These are phyloP conservation scores for Rickenella mellea DNA, from an alignment of 768 basidiomycete species.

Conservation along the genomic window DNA sequence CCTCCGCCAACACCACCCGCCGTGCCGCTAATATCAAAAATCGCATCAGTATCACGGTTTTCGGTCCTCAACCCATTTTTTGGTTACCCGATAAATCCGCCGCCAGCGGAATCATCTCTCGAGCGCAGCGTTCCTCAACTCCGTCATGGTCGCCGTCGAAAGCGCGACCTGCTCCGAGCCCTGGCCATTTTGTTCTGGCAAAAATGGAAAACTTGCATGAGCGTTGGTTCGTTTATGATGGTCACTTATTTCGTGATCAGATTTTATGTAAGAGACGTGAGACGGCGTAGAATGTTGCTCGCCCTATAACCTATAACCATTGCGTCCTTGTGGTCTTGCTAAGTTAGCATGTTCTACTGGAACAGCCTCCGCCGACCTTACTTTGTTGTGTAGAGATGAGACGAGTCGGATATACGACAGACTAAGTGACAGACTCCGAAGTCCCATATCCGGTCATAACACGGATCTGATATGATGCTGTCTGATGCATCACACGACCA, in stretches of 20 bases:
- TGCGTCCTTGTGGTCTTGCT: too few relatives aligned
- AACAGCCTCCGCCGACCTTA: too few relatives aligned
- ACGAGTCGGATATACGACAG: too few relatives aligned
- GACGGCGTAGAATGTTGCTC: too few relatives aligned
- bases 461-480: too few relatives aligned
- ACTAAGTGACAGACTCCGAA: too few relatives aligned
- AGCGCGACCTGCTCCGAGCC: slow-evolving; percentile 57
- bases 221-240: slow-evolving; percentile 23
- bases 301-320: too few relatives aligned
- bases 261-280: too few relatives aligned
- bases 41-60: slow-evolving; percentile 33
- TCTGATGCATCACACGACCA: too few relatives aligned
- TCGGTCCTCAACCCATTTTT: slow-evolving; percentile 66
- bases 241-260: slow-evolving; percentile 20
- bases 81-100: slow-evolving; percentile 48
- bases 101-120: slow-evolving; percentile 21
- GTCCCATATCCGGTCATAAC: too few relatives aligned
- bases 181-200: slow-evolving; percentile 57
- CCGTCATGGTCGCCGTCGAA: slow-evolving; percentile 55
- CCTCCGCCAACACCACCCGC: slow-evolving; percentile 13
- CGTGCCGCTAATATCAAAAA: slow-evolving; percentile 7
- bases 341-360: too few relatives aligned
- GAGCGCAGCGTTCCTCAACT: slow-evolving; percentile 32
- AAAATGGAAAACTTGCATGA: slow-evolving; percentile 44
- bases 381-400: too few relatives aligned